These are phyloP conservation scores for Epichloe sibirici DNA, from an alignment of 2,329 filamentous ascomycete genomes.

Conservation along the genomic window DNA sequence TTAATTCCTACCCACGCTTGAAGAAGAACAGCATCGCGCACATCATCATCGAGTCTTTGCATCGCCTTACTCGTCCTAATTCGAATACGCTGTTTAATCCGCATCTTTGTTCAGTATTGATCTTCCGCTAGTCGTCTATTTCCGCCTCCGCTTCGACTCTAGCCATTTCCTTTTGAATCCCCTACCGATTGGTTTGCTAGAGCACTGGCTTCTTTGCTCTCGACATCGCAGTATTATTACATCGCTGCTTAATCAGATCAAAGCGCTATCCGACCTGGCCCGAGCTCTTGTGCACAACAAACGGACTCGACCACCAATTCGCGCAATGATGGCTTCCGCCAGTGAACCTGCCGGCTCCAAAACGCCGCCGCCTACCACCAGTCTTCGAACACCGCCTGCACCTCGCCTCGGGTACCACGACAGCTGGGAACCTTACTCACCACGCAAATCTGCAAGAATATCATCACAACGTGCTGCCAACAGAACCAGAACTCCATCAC, in stretches of 20 bases:
- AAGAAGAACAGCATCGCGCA: neutral
- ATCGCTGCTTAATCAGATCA: neutral
- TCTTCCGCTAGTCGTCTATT: neutral
- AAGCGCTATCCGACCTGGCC: neutral
- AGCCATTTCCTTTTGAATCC: neutral
- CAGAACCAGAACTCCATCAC: slow-evolving; percentile 49
- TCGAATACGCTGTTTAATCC: neutral
- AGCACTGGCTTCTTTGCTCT: slow-evolving; percentile 8
- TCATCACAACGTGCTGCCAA: slow-evolving; percentile 39
- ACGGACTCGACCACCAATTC: neutral
- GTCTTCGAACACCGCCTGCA: slow-evolving; percentile 54
- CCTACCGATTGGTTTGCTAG: slow-evolving; percentile 3
- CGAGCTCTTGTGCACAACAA: neutral
- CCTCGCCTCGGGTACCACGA: slow-evolving; percentile 57
- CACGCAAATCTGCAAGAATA: slow-evolving; percentile 56
- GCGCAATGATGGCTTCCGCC: slow-evolving; percentile 17
- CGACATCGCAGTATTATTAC: slow-evolving; percentile 7
- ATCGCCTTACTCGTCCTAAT: slow-evolving; percentile 2
- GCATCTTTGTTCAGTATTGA: slow-evolving; percentile 4
- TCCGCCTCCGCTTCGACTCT: neutral
- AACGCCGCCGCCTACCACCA: slow-evolving; percentile 49
- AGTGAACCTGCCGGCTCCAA: slow-evolving; percentile 2
- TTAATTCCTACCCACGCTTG: slow-evolving; percentile 1
- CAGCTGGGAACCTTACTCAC: slow-evolving; percentile 59
- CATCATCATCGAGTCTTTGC: neutral